Evolutionary conservation across 225 moss, liverwort and hornwort species (phyloP).

Genomic region (Polytrichum formosum): DNA sequence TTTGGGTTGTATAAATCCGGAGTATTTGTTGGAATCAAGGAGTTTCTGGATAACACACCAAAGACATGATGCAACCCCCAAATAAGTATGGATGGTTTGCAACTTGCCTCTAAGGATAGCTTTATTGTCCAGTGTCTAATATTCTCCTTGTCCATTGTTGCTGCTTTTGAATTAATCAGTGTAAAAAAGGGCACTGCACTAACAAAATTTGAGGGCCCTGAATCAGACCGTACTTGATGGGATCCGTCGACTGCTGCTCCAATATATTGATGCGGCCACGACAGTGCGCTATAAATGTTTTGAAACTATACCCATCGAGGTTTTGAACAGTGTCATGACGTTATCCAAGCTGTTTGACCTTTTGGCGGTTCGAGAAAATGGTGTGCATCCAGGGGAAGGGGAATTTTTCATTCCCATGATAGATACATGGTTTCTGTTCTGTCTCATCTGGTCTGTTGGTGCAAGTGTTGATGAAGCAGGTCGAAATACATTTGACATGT

Average conservation of each 20-base stretch:
- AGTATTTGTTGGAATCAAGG: too few relatives aligned
- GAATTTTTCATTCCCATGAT: conserved; percentile 64
- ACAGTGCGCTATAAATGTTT: conserved; percentile 55
- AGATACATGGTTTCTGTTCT: conserved; percentile 80
- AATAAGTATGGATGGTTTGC: too few relatives aligned
- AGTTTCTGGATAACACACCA: too few relatives aligned
- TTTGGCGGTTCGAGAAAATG: conserved; percentile 60
- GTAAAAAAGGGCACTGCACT: too few relatives aligned
- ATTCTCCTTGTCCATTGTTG: too few relatives aligned
- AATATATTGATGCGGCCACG: conserved; percentile 64
- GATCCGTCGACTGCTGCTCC: conserved; percentile 49
- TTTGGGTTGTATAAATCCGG: too few relatives aligned
- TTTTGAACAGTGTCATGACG: conserved; percentile 71
- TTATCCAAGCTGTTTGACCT: conserved; percentile 64
- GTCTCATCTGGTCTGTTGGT: conserved; percentile 74
- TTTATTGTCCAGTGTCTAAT: too few relatives aligned
- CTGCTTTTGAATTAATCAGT: too few relatives aligned
- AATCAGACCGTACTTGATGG: conserved; percentile 49
- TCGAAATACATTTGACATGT: conserved; percentile 59
- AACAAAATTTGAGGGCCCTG: background rate
- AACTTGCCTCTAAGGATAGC: too few relatives aligned
- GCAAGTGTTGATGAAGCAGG: conserved; percentile 80
- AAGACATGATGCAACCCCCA: too few relatives aligned
- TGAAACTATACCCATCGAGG: conserved; percentile 66
- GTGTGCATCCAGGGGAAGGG: conserved; percentile 66